Conservation (phyloP, 805 yeast species). For the Yamadazyma endophytica region DNA sequence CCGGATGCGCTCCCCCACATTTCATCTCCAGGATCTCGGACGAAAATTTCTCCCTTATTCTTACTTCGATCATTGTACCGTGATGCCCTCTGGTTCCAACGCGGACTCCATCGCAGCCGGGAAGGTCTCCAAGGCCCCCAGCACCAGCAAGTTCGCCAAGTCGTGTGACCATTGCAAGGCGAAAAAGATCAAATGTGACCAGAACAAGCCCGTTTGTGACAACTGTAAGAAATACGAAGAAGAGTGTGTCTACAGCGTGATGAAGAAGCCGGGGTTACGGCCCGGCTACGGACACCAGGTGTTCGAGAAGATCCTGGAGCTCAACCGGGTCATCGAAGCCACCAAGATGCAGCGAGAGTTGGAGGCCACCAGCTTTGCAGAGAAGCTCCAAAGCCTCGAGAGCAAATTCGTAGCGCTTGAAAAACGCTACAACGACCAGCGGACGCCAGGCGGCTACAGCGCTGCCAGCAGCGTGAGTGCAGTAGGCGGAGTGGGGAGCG, state of each 20-base stretch:
- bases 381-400: too few relatives aligned
- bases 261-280: constrained; percentile 16
- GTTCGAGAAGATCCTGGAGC: constrained; percentile 9
- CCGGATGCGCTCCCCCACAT: neutral
- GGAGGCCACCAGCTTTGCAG: neutral
- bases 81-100: too few relatives aligned
- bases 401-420: constrained; percentile 7
- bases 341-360: neutral
- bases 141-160: constrained; percentile 9
- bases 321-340: constrained; percentile 5
- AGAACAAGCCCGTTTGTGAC: constrained; percentile 11
- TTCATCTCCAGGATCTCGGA: neutral
- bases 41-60: too few relatives aligned
- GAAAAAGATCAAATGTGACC: constrained; percentile 15
- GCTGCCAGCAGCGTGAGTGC: too few relatives aligned
- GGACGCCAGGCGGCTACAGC: too few relatives aligned
- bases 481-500: too few relatives aligned
- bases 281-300: constrained; percentile 17
- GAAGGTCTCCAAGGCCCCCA: too few relatives aligned
- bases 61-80: too few relatives aligned
- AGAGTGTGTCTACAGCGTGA: constrained; percentile 12
- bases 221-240: constrained; percentile 11
- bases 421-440: constrained; percentile 1
- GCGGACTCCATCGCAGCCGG: too few relatives aligned
- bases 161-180: constrained; percentile 15